Percentiles rank a stretch among this genome's conserved stretches.
phyloP scores from a whole-genome alignment of 73 alveolate species.

The Uronychia binucleata region DNA sequence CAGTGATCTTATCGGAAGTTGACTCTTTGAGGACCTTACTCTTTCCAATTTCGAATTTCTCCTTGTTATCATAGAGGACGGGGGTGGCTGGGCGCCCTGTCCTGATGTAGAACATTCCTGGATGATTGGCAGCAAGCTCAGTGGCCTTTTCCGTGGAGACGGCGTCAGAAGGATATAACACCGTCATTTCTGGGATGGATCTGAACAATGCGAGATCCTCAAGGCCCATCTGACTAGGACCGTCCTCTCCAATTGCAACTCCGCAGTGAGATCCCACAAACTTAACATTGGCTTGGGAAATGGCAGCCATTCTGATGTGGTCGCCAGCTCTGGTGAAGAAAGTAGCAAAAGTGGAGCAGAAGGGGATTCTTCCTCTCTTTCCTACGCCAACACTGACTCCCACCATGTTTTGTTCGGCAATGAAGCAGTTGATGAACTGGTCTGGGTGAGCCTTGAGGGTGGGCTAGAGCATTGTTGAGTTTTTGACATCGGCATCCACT shows the following conservation, averaged over 20 bases:
- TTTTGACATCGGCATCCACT: constrained; percentile 80
- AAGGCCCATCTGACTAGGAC: constrained; percentile 82
- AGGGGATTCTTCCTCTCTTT: constrained; percentile 75
- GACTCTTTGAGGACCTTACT: constrained; percentile 41
- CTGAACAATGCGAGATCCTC: constrained; percentile 81
- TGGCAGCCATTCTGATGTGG: constrained; percentile 80
- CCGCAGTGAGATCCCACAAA: constrained; percentile 86
- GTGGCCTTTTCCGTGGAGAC: constrained; percentile 74
- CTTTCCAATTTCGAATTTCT: constrained; percentile 68
- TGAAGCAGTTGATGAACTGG: constrained; percentile 76
- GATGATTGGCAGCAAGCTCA: constrained; percentile 72
- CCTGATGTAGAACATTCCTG: constrained; percentile 69
- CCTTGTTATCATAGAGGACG: constrained; percentile 55
- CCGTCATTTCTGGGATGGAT: constrained; percentile 71
- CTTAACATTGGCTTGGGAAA: constrained; percentile 64
- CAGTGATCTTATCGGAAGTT: constrained; percentile 49
- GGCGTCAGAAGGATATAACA: constrained; percentile 80
- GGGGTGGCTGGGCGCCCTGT: constrained; percentile 72
- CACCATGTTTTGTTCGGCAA: constrained; percentile 80
- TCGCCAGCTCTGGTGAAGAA: constrained; percentile 84
- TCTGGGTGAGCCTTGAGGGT: constrained; percentile 67
- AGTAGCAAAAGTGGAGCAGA: constrained; percentile 78
- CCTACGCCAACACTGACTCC: constrained; percentile 73
- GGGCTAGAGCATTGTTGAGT: constrained; percentile 62
- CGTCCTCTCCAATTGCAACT: constrained; percentile 84